Percentiles rank a stretch among this genome's conserved stretches.
phyloP scores from a whole-genome alignment of 768 basidiomycete genomes.

The Fomitopsis serialis region DNA sequence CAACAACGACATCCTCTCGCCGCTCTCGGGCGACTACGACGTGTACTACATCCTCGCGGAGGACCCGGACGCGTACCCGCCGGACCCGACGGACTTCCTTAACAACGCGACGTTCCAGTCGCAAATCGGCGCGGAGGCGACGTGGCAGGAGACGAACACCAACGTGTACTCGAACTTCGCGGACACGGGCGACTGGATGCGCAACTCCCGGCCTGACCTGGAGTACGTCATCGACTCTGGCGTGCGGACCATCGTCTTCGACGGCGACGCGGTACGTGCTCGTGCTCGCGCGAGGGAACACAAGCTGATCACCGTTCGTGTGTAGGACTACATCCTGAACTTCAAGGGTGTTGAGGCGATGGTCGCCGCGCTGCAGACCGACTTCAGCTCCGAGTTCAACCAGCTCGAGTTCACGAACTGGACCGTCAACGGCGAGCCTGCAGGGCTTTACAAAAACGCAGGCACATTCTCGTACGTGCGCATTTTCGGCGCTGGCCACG shows the following conservation, averaged over 20 bases:
- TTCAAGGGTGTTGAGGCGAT: slow-evolving; percentile 52
- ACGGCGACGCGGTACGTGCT: slow-evolving; percentile 49
- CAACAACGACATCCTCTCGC: slow-evolving; percentile 48
- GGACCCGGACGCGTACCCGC: slow-evolving; percentile 45
- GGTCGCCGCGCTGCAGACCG: slow-evolving; percentile 45
- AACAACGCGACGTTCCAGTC: slow-evolving; percentile 22
- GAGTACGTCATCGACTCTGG: slow-evolving; percentile 57
- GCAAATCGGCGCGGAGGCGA: slow-evolving; percentile 39
- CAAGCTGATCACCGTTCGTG: neutral
- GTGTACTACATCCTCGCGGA: slow-evolving; percentile 44
- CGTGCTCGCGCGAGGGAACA: neutral
- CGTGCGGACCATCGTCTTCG: slow-evolving; percentile 47
- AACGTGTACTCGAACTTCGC: slow-evolving; percentile 44
- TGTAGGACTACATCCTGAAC: slow-evolving; percentile 46
- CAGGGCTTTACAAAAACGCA: slow-evolving; percentile 55
- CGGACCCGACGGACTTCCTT: slow-evolving; percentile 30
- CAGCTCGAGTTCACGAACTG: slow-evolving; percentile 40
- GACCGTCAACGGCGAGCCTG: slow-evolving; percentile 42
- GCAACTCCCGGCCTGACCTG: slow-evolving; percentile 37
- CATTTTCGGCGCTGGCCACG: slow-evolving; percentile 32
- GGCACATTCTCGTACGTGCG: slow-evolving; percentile 53
- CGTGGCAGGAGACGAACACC: slow-evolving; percentile 35
- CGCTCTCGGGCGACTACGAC: slow-evolving; percentile 51
- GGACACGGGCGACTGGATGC: slow-evolving; percentile 55
- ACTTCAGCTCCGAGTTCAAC: slow-evolving; percentile 37